Conservation (phyloP, 1,139 yeast genomes). For the Taphrina deformans region DNA sequence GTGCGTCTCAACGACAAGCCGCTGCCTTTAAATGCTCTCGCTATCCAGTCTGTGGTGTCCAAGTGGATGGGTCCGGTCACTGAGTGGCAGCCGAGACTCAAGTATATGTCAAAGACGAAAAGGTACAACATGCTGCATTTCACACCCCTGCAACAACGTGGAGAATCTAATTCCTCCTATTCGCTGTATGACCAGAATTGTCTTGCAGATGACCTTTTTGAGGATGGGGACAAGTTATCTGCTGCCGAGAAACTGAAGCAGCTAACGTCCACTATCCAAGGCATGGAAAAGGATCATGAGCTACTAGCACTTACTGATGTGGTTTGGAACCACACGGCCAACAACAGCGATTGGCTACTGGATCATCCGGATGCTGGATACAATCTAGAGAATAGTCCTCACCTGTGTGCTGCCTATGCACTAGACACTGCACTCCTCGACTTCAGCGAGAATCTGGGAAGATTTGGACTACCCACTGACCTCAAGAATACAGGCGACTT, state of each 20-base stretch:
- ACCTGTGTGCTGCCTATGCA: constrained; percentile 77
- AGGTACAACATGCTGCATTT: constrained; percentile 95
- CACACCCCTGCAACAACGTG: constrained; percentile 87
- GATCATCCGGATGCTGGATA: constrained; percentile 91
- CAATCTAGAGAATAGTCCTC: constrained; percentile 83
- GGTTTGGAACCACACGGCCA: constrained; percentile 92
- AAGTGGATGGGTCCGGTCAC: constrained; percentile 78
- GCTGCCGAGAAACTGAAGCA: constrained; percentile 45
- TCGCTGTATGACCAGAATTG: constrained; percentile 81
- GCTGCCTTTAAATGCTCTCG: constrained; percentile 75
- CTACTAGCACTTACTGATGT: constrained; percentile 83
- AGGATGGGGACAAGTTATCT: constrained; percentile 43
- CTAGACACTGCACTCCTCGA: constrained; percentile 68
- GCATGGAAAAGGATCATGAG: constrained; percentile 57
- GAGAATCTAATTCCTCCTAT: constrained; percentile 87
- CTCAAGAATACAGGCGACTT: constrained; percentile 58
- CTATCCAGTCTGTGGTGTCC: constrained; percentile 80
- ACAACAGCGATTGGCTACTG: constrained; percentile 79
- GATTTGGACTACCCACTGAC: constrained; percentile 61
- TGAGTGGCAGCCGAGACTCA: constrained; percentile 68
- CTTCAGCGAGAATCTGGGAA: constrained; percentile 58
- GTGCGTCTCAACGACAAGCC: constrained; percentile 58
- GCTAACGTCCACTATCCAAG: constrained; percentile 52
- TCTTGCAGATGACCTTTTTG: constrained; percentile 69
- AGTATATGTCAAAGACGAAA: constrained; percentile 58